Base-by-base conservation (phyloP, 192 early-diverging fungal species). In the Linnemannia zychae region DNA sequence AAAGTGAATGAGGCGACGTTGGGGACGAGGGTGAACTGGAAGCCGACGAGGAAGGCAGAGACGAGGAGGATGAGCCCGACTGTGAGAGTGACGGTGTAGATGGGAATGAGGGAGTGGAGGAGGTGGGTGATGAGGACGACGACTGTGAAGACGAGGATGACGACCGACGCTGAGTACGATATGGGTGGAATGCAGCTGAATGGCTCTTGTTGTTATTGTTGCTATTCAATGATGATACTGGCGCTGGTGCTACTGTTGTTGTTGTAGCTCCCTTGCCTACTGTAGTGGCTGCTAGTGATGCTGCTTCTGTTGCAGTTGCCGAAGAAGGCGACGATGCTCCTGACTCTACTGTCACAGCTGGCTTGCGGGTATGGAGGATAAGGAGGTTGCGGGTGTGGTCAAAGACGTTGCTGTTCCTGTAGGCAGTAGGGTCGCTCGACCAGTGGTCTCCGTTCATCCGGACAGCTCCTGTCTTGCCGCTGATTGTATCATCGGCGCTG, bases 301-400 rank as follows among this genome's bases (percentile, higher is more conserved):
- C 15, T 31, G 48, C 48, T 49, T 11, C 48, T 49, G 6, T 15
- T 49, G 17, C 48, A 15, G 48, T 17, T 49, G 13, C 34, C 2
- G 75, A n/a, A 7, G 60, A 17, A 17, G 48, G 48, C 48, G 28
- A 31, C 12, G 57, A 63, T 31, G 28, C 57, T 33, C 57, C 57
- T 13, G 57, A 20, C 40, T 20, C 53, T 17, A 20, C 33, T 22
- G 65, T 18, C 2, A 40, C 52, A 48, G 49, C 4, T 67, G 81
- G 81, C 71, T 73, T 76, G 63, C 81, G 81, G 46, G 75, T 73
- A 67, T 82, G 81, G 46, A 82, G 81, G 67, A 82, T 77, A n/a
- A 82, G 65, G 22, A 82, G 65, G 50, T 82, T 82, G 50, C 81
- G 74, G 57, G 71, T 82, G 20, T 73, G 69, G 71, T 82, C 81